Conservation (phyloP, 768 basidiomycete species). For the Tulasnella calospora region DNA sequence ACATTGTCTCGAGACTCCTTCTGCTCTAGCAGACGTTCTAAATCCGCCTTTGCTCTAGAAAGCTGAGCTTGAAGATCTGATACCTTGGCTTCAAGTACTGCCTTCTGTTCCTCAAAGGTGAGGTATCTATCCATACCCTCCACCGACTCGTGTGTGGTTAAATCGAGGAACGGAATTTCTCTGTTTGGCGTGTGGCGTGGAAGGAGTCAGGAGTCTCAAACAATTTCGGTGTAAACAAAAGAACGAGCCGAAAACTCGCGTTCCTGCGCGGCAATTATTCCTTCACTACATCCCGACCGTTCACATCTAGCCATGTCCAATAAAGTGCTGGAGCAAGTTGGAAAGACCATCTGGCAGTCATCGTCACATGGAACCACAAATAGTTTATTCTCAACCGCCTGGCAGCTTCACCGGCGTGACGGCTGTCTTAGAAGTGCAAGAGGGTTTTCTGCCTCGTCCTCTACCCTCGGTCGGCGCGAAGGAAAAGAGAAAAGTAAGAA, state of each 20-base stretch:
- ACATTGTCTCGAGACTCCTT: neutral
- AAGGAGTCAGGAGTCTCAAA: neutral
- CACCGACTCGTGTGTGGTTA: neutral
- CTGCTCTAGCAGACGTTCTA: neutral
- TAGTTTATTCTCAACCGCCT: neutral
- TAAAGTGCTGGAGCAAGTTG: neutral
- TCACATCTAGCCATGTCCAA: neutral
- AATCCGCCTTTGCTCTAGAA: constrained; percentile 1
- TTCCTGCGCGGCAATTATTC: neutral
- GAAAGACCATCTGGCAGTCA: neutral
- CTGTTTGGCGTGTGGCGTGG: neutral
- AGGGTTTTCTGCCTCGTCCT: neutral
- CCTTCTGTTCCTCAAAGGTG: neutral
- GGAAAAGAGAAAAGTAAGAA: neutral
- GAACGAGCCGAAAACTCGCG: neutral
- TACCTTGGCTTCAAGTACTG: constrained; percentile 3
- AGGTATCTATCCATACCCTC: neutral
- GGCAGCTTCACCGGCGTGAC: neutral
- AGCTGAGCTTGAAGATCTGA: neutral
- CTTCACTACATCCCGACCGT: neutral
- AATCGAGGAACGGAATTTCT: neutral
- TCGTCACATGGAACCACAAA: neutral
- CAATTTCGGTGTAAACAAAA: neutral
- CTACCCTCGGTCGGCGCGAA: neutral
- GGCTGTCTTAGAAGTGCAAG: neutral